Conservation (phyloP, 352 stramenopile genomes). For the Globisporangium irregulare region DNA sequence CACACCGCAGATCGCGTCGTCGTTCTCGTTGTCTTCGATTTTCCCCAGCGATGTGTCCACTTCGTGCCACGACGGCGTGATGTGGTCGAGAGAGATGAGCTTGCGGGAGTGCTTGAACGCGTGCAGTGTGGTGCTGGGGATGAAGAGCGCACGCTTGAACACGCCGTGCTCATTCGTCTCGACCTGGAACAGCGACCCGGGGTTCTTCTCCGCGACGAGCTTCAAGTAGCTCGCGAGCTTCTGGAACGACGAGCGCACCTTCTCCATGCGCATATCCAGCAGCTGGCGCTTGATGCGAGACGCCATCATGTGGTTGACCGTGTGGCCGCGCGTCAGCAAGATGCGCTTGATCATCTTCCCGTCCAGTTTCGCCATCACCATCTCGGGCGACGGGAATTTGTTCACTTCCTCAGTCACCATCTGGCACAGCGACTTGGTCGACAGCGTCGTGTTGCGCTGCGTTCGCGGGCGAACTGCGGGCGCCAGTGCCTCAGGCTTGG, state of each 20-base stretch:
- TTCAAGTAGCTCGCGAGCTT: conserved; percentile 60
- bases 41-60: conserved; percentile 35
- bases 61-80: conserved; percentile 40
- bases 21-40: conserved; percentile 51
- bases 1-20: conserved; percentile 69
- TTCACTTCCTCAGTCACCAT: conserved; percentile 71
- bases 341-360: conserved; percentile 73
- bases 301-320: conserved; percentile 83
- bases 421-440: conserved; percentile 69
- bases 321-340: conserved; percentile 61
- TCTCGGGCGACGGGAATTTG: conserved; percentile 52
- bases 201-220: conserved; percentile 66
- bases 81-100: conserved; percentile 57
- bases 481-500: neutral
- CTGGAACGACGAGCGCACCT: conserved; percentile 67
- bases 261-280: conserved; percentile 50
- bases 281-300: conserved; percentile 77
- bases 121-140: conserved; percentile 49
- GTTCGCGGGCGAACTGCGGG: conserved; percentile 15
- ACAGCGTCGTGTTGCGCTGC: conserved; percentile 80
- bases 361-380: conserved; percentile 70
- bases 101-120: conserved; percentile 57
- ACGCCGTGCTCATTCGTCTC: conserved; percentile 45
- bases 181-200: conserved; percentile 47
- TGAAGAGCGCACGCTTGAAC: conserved; percentile 67